Evolutionary conservation across 1,139 yeast species (phyloP), one percentile per base, ranked within the genome.

Genomic region (Arxiozyma slooffiae): DNA sequence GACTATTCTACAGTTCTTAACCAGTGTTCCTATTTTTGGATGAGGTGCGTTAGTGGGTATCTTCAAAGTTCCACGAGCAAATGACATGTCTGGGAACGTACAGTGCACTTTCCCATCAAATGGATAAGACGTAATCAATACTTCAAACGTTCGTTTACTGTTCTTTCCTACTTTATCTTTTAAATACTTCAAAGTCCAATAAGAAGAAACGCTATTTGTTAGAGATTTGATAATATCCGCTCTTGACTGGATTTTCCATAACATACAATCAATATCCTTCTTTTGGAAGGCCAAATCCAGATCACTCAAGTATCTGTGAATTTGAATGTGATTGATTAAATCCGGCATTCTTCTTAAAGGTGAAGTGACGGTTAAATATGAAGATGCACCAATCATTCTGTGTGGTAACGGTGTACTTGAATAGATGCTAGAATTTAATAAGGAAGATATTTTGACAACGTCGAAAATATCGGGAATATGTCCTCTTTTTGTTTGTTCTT

Each of bases 261-360:
- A 51, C 50, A 68, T 57, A 11, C 61, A 50, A 11, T 61, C 54
- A 1, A 67, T 52, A 20, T 63, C 60, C 1, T 53, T 55, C 16
- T 58, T 50, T 1, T 57, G 48, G 53, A 68, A 70, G 16, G 56
- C 42, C 1, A 55, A 47, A 0, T 58, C 56, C 9, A 47, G 38
- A 2, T 53, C 54, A 1, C 54, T 48, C n/a, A 78, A 52, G 53
- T 60, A 65, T 2, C 76, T 66, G 52, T 80, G 82, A 3, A 81
- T 50, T 58, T 82, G 87, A 78, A 92, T 79, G 60, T 89, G 97
- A 57, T 83, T 82, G 7, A 89, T 64, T 60, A 89, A 69, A 66
- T 92, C 98, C n/a, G 83, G 82, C 59, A 79, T 85, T 57, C 98
- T 72, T 67, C 98, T 73, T 55, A 92, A 73, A 1, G 98, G 98